Base-by-base conservation (phyloP, 2,329 filamentous ascomycete species). In the Diaporthe helianthi region DNA sequence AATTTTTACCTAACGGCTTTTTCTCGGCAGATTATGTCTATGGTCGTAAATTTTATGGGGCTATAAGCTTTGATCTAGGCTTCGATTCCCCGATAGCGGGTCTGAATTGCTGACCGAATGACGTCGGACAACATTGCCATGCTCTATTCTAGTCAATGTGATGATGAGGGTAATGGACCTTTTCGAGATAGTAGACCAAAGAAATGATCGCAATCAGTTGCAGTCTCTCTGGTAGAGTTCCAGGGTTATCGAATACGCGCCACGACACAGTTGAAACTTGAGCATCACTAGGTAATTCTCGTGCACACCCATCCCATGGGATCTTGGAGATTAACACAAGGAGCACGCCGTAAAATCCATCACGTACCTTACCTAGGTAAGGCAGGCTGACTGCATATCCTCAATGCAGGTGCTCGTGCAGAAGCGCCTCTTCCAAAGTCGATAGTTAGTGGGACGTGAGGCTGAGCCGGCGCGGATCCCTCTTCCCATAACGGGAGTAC, bases 11-110 rank as follows among this genome's bases (percentile, higher is more conserved):
- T 31, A 22, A 22, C 22, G 47, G 15, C n/a, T 22, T 22, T n/a
- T 49, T 13, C 19, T 53, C 54, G n/a, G n/a, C 31, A 46, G 2
- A 33, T 33, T 44, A 6, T 6, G 13, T 15, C 29, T 10, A 19
- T 9, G 17, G 22, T 15, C 44, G 19, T 15, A 19, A 1, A 24
- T 33, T 36, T 24, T 53, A 53, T 51, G 46, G 49, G 19, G 46
- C 46, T 46, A 49, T 55, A 69, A 58, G 68, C 44, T 61, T 63
- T 9, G 44, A n/a, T 38, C 24, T 67, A 69, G 63, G 38, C 63
- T 69, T 67, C 53, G 61, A 67, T 54, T 26, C 31, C 38, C 67
- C 61, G 67, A 51, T 6, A 12, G 41, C 6, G 44, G 58, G 19
- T 49, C 26, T 9, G 12, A 33, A 29, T 1, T 47, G 41, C 1